Evolutionary conservation across 305 asterid species (phyloP).

Genomic region (Solanum hybrid): DNA sequence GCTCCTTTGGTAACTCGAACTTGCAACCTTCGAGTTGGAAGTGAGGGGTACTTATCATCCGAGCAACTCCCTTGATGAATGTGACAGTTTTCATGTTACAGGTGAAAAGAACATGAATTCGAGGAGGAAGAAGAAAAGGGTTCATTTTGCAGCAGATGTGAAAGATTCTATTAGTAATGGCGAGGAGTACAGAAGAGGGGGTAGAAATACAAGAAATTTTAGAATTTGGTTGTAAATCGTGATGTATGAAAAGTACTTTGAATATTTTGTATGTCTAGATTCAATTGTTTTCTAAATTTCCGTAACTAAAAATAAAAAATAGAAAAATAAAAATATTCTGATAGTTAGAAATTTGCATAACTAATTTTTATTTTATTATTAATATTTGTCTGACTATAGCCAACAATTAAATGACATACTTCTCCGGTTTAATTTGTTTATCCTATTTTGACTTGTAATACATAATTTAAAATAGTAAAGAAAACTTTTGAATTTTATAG

Average conservation of each 20-base stretch:
- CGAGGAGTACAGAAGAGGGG: constrained; percentile 32
- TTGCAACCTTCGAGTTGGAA: too few relatives aligned
- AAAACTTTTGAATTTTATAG: too few relatives aligned
- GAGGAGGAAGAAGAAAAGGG: constrained; percentile 11
- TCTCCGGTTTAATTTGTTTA: too few relatives aligned
- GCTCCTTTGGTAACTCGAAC: too few relatives aligned
- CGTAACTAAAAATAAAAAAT: neutral
- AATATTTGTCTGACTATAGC: neutral
- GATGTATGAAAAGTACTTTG: neutral
- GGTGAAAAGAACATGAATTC: neutral
- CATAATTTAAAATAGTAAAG: too few relatives aligned
- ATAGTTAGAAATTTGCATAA: too few relatives aligned
- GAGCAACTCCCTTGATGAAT: too few relatives aligned
- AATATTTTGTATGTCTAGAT: neutral
- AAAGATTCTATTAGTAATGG: constrained; percentile 35
- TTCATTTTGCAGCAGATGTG: constrained; percentile 34
- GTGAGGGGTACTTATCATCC: too few relatives aligned
- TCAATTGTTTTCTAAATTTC: neutral
- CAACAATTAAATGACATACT: neutral
- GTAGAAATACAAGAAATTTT: neutral
- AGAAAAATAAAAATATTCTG: too few relatives aligned
- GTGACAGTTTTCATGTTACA: neutral
- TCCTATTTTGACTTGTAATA: too few relatives aligned
- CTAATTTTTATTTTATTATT: too few relatives aligned
- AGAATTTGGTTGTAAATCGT: neutral